Evolutionary conservation across 805 yeast species (phyloP).

Genomic region (Maudiozyma serrabonitensis): DNA sequence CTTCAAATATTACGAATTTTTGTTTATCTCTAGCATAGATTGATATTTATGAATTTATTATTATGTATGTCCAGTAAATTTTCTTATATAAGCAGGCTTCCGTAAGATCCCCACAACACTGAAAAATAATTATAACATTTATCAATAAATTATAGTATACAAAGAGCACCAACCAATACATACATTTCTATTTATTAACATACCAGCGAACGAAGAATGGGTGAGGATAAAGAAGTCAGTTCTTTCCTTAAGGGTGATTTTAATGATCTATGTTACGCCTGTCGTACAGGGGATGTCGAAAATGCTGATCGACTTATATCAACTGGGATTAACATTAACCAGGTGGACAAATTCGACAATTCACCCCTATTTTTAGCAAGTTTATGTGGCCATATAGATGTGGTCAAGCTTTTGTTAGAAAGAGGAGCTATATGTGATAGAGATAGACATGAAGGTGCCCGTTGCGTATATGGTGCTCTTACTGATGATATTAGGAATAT

Average conservation of each 20-base stretch:
- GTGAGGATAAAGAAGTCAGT: background rate
- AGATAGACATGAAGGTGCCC: slow-evolving; percentile 73
- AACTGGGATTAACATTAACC: slow-evolving; percentile 38
- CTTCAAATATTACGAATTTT: too few relatives aligned
- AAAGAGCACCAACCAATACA: too few relatives aligned
- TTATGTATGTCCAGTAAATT: background rate
- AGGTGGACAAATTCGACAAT: slow-evolving; percentile 63
- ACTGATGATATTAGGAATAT: slow-evolving; percentile 54
- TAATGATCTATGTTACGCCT: slow-evolving; percentile 49
- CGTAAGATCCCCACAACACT: background rate
- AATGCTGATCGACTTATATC: slow-evolving; percentile 48
- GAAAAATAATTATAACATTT: background rate
- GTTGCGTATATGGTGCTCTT: slow-evolving; percentile 71
- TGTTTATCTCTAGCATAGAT: too few relatives aligned
- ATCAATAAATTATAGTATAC: too few relatives aligned
- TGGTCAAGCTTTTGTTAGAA: slow-evolving; percentile 51
- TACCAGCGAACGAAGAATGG: background rate
- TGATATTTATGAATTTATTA: background rate
- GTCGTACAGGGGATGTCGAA: slow-evolving; percentile 60
- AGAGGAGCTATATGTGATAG: slow-evolving; percentile 72
- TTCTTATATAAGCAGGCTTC: too few relatives aligned
- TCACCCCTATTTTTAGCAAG: slow-evolving; percentile 68
- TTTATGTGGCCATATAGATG: slow-evolving; percentile 59
- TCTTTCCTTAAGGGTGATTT: slow-evolving; percentile 22
- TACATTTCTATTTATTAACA: background rate